phyloP scores from a whole-genome alignment of 2,329 filamentous ascomycete genomes.

The Aureobasidium namibiae region DNA sequence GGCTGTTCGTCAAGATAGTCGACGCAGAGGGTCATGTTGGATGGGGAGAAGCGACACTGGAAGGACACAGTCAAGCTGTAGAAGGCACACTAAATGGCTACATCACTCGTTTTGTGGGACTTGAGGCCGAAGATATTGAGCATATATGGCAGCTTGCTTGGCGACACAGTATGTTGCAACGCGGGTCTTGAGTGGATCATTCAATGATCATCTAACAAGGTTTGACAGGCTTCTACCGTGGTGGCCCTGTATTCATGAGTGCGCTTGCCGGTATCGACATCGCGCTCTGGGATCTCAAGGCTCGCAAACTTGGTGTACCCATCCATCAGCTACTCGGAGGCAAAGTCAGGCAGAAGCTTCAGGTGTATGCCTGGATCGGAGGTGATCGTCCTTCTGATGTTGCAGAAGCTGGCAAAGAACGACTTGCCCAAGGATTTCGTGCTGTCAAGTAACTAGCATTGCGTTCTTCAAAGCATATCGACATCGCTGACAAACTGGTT shows the following conservation, averaged over 20 bases:
- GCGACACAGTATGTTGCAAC: slow-evolving; percentile 36
- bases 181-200: neutral
- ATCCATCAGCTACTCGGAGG: slow-evolving; percentile 67
- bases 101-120: slow-evolving; percentile 53
- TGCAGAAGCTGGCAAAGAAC: slow-evolving; percentile 37
- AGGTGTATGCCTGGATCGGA: slow-evolving; percentile 70
- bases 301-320: slow-evolving; percentile 53
- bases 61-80: slow-evolving; percentile 64
- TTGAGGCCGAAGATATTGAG: slow-evolving; percentile 68
- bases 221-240: slow-evolving; percentile 57
- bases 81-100: slow-evolving; percentile 62
- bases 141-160: slow-evolving; percentile 69
- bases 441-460: slow-evolving; percentile 46
- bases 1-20: slow-evolving; percentile 68
- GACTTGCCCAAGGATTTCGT: slow-evolving; percentile 54
- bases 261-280: slow-evolving; percentile 69
- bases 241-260: slow-evolving; percentile 70
- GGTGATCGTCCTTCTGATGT: slow-evolving; percentile 62
- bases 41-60: slow-evolving; percentile 66
- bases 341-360: slow-evolving; percentile 59
- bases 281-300: slow-evolving; percentile 71
- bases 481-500: neutral
- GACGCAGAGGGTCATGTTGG: slow-evolving; percentile 56
- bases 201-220: neutral
- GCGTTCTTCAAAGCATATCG: neutral